Conservation (phyloP, 192 early-diverging fungal species). For the Podochytrium sp. region DNA sequence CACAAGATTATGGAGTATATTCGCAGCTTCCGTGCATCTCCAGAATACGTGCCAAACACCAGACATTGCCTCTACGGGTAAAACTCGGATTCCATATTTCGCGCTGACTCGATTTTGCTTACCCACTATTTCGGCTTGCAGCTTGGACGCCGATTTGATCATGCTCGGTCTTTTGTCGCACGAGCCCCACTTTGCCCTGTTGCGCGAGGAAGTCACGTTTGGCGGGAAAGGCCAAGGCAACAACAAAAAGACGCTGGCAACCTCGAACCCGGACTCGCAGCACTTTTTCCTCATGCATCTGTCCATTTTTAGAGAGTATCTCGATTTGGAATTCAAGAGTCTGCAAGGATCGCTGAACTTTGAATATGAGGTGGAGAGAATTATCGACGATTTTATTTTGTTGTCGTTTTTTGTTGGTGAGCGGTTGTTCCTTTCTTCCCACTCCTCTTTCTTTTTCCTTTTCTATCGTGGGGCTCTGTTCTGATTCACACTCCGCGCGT, state of each 20-base stretch:
- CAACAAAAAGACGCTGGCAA: constrained; percentile 63
- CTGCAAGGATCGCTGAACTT: constrained; percentile 66
- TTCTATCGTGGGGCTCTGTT: not conserved
- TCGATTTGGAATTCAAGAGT: constrained; percentile 77
- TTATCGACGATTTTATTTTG: constrained; percentile 98
- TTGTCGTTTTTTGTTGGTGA: constrained; percentile 94
- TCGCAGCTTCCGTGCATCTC: constrained; percentile 75
- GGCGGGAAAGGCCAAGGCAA: constrained; percentile 47
- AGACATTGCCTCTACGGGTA: constrained; percentile 88
- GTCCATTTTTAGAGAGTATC: constrained; percentile 87
- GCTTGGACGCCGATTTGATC: constrained; percentile 93
- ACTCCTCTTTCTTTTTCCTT: no score
- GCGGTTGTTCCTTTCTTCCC: not conserved
- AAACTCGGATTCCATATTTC: no score
- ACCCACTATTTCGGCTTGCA: constrained; percentile 7
- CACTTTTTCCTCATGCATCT: constrained; percentile 70
- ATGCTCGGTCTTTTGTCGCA: constrained; percentile 95
- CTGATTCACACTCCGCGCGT: not conserved
- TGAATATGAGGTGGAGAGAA: constrained; percentile 83
- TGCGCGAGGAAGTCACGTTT: constrained; percentile 94
- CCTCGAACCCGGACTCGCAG: constrained; percentile 64
- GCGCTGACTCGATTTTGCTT: not conserved
- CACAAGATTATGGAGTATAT: constrained; percentile 99
- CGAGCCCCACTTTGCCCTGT: constrained; percentile 95
- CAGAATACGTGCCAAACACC: constrained; percentile 88